Evolutionary conservation across 169 alveolate species (phyloP).

Genomic region (Plasmodium blacklocki): DNA sequence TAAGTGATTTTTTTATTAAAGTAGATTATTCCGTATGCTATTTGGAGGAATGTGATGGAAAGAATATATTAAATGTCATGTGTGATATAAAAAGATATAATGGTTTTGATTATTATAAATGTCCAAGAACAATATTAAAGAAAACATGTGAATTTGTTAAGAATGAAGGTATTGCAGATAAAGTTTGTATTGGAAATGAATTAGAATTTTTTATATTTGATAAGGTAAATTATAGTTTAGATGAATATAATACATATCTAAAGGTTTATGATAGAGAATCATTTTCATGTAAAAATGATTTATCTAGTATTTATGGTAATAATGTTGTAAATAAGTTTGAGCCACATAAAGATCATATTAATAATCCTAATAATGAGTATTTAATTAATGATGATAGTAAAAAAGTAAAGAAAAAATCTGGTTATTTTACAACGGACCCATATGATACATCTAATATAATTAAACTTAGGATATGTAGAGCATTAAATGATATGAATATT

Average conservation of each 20-base stretch:
- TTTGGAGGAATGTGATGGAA: constrained; percentile 75
- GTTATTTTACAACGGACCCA: constrained; percentile 83
- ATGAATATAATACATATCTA: constrained; percentile 76
- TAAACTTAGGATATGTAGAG: constrained; percentile 80
- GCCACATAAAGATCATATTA: background rate
- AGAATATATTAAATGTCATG: constrained; percentile 76
- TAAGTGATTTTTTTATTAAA: constrained; percentile 77
- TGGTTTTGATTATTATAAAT: constrained; percentile 60
- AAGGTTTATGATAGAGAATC: constrained; percentile 76
- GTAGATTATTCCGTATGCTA: constrained; percentile 79
- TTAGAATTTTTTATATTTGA: constrained; percentile 87
- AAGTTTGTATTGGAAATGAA: constrained; percentile 85
- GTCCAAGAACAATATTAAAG: constrained; percentile 79
- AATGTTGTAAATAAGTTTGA: constrained; percentile 48
- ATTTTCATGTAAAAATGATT: constrained; percentile 52
- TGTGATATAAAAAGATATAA: constrained; percentile 71
- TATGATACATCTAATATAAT: constrained; percentile 79
- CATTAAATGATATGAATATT: constrained; percentile 78
- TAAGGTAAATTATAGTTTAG: constrained; percentile 76
- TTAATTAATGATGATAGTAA: constrained; percentile 56
- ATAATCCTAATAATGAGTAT: background rate
- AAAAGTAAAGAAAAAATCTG: constrained; percentile 77
- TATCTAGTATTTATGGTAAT: constrained; percentile 72
- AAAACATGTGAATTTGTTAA: constrained; percentile 49
- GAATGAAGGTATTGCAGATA: constrained; percentile 59